Evolutionary conservation across 306 rosid species (phyloP), one percentile per base, ranked within the genome.

Genomic region (Biancaea sappan): DNA sequence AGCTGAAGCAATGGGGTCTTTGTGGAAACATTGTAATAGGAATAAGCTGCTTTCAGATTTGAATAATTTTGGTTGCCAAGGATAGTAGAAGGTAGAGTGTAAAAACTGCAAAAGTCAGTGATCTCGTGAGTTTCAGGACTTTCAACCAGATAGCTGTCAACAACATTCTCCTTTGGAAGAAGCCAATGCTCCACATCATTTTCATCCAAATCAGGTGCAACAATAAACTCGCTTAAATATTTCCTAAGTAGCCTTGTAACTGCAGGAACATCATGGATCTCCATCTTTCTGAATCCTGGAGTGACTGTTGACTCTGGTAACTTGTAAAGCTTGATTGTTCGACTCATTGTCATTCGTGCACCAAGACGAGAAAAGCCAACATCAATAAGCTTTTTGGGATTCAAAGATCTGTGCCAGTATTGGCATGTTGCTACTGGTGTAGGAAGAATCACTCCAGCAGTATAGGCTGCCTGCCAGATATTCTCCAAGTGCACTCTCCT

Each of bases 331-430:
- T 93, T 93, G 65, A 93, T 88, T 38, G 98, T 93, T 58, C 98
- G 83, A 77, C 97, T 93, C 97, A 91, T 93, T 47, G 98, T 93
- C 98, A 93, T 93, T 80, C 98, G 85, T 0, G 97, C 97, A 74
- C 98, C 98, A 44, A 93, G 97, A 80, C 98, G 87, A 31, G 98
- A 93, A 71, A 93, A 93, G 68, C 98, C 97, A 69, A 93, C 98
- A 88, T 93, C 97, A 77, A 93, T 93, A 24, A 93, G 90, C 84
- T 93, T 93, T 83, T 91, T 93, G 14, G 98, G 98, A 75, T 93
- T 93, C 74, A 93, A 83, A 56, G 98, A 93, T 79, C 98, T 86
- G 77, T 93, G 97, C 98, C 97, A 93, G 82, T 91, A 93, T 79
- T 93, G 98, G 79, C 97, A 93, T 72, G 96, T 93, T 46, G 97